These are phyloP conservation scores for Boletus vinaceobasis DNA, from an alignment of 768 basidiomycete species.

Conservation along the genomic window DNA sequence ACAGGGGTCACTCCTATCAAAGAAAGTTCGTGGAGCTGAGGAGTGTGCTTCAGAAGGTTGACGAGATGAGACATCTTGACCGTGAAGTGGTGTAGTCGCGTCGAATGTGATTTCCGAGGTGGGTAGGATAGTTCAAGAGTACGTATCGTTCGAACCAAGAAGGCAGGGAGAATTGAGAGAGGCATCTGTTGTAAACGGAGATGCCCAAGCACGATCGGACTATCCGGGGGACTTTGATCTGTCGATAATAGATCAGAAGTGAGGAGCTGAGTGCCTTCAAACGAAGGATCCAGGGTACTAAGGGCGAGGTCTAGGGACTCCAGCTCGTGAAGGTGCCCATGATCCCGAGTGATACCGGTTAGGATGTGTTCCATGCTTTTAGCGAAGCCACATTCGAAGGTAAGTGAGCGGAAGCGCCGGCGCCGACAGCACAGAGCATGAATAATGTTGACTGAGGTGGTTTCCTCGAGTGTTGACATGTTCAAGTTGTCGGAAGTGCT, in stretches of 20 bases:
- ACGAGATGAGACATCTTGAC: conserved; percentile 41
- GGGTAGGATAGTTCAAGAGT: conserved; percentile 43
- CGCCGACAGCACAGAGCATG: conserved; percentile 18
- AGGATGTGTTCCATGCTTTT: conserved; percentile 30
- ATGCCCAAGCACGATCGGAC: conserved; percentile 21
- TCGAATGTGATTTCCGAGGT: conserved; percentile 23
- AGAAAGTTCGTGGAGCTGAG: conserved; percentile 41
- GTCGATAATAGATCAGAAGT: conserved; percentile 15
- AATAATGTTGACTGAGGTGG: conserved; percentile 27
- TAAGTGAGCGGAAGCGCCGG: conserved; percentile 32
- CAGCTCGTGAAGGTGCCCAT: conserved; percentile 21
- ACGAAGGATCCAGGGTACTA: conserved; percentile 23
- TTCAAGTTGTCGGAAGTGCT: conserved; percentile 7
- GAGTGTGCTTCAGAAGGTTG: conserved; percentile 35
- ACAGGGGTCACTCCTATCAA: conserved; percentile 42
- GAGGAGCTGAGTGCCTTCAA: conserved; percentile 26
- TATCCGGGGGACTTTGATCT: conserved; percentile 1
- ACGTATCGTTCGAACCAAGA: conserved; percentile 38
- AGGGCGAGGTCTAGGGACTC: conserved; percentile 31
- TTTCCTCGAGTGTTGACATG: conserved; percentile 16
- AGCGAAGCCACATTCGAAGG: conserved; percentile 31
- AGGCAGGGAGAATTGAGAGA: conserved; percentile 34
- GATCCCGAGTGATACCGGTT: conserved; percentile 14
- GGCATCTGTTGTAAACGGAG: conserved; percentile 44
- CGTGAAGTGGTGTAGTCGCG: conserved; percentile 29